A percentile compares a stretch with the other conserved stretches of the same genome.
These are phyloP conservation scores for Diaporthe ilicicola DNA, from an alignment of 2,329 filamentous ascomycete species.

Conservation along the genomic window DNA sequence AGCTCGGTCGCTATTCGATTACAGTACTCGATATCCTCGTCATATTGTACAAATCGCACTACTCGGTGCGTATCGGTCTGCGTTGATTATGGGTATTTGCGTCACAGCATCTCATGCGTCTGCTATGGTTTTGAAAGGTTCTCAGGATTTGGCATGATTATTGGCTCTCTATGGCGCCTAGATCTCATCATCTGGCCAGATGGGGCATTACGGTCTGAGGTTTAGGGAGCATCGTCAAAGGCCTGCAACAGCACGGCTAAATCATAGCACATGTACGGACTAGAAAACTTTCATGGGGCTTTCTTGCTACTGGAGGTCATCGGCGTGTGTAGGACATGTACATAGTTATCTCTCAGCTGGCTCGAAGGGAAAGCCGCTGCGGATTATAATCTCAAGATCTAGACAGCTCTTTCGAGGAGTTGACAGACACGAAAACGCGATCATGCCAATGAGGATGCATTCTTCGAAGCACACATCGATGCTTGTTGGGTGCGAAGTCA, in stretches of 20 bases:
- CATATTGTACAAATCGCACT: slow-evolving; percentile 16
- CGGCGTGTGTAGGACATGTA: slow-evolving; percentile 5
- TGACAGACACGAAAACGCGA: not conserved
- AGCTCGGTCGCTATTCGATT: slow-evolving; percentile 23
- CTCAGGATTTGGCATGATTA: slow-evolving; percentile 26
- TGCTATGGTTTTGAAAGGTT: not conserved
- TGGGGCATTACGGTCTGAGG: not conserved
- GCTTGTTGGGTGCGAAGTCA: not conserved
- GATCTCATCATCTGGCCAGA: not conserved
- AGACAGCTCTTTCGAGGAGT: slow-evolving; percentile 1
- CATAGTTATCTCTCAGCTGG: slow-evolving; percentile 16
- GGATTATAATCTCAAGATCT: slow-evolving; percentile 12
- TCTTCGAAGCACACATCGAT: not conserved
- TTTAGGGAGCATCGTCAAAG: not conserved
- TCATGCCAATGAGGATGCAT: not conserved
- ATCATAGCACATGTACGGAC: not conserved
- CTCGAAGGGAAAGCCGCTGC: not conserved
- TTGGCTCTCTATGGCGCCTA: slow-evolving; percentile 10
- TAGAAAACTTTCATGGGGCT: slow-evolving; percentile 14
- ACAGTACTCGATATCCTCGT: slow-evolving; percentile 16
- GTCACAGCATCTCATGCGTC: not conserved
- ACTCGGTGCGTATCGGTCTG: slow-evolving; percentile 5
- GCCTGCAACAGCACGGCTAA: not conserved
- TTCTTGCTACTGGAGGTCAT: slow-evolving; percentile 1
- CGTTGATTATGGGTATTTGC: slow-evolving; percentile 11